Evolutionary conservation across 2,329 filamentous ascomycete species (phyloP).

Genomic region (Pseudogymnoascus pannorum): DNA sequence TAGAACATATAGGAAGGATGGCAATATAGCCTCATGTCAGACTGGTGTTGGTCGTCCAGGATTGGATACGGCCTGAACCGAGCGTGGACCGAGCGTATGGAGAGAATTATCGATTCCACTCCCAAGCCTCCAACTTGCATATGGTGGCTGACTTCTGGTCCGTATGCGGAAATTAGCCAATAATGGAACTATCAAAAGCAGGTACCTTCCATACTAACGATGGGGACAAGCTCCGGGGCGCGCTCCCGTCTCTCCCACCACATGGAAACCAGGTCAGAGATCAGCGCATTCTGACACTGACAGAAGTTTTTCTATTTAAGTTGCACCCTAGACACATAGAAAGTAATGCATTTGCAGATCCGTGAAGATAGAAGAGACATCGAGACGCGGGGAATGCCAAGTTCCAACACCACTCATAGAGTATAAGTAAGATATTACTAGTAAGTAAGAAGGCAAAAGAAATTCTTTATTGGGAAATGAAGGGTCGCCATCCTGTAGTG

Average conservation of each 20-base stretch:
- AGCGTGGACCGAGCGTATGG: slow-evolving; percentile 1
- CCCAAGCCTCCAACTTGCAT: not conserved
- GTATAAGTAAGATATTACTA: not conserved
- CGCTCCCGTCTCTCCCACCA: not conserved
- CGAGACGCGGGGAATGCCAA: not conserved
- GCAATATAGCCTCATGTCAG: not conserved
- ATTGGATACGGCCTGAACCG: not conserved
- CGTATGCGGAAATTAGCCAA: slow-evolving; percentile 7
- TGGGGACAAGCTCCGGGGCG: not conserved
- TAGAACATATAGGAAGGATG: not conserved
- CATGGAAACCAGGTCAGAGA: slow-evolving; percentile 8
- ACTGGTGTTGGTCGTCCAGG: not conserved
- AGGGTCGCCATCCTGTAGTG: not conserved
- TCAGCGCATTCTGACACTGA: not conserved
- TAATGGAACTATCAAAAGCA: not conserved
- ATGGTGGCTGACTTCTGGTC: not conserved
- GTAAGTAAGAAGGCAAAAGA: not conserved
- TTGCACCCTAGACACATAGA: not conserved
- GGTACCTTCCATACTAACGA: slow-evolving; percentile 1
- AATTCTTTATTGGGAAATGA: not conserved
- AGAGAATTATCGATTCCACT: not conserved
- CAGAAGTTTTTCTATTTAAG: not conserved
- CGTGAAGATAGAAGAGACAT: not conserved
- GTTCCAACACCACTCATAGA: not conserved
- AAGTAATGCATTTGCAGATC: not conserved